Evolutionary conservation across 1,284 basidiomycete genomes (phyloP).

Genomic region (Neonothopanus nambi): DNA sequence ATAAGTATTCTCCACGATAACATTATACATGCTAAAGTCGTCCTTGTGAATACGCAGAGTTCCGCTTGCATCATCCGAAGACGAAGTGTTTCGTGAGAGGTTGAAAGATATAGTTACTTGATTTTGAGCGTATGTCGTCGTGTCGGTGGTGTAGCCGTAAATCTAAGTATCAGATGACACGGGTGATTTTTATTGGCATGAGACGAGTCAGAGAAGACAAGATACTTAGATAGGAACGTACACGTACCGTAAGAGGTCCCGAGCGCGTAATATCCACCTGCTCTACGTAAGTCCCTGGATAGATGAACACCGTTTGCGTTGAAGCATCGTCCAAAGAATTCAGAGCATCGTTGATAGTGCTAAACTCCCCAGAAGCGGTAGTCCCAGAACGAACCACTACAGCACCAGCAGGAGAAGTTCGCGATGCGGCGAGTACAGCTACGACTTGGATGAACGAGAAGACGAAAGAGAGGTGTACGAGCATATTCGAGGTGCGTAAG

Average conservation of each 20-base stretch:
- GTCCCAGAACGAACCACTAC: constrained; percentile 44
- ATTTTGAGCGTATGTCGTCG: constrained; percentile 36
- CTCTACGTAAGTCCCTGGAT: constrained; percentile 53
- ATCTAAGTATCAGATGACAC: constrained; percentile 36
- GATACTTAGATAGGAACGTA: not conserved
- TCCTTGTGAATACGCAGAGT: constrained; percentile 54
- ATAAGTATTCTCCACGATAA: constrained; percentile 55
- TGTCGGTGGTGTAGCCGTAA: constrained; percentile 46
- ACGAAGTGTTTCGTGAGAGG: constrained; percentile 27
- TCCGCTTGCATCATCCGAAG: constrained; percentile 55
- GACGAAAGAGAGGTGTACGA: not conserved
- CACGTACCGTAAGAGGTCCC: constrained; percentile 41
- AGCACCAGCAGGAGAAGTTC: constrained; percentile 46
- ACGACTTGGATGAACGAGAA: constrained; percentile 19
- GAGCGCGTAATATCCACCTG: constrained; percentile 52
- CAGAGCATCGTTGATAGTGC: constrained; percentile 41
- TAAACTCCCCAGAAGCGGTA: constrained; percentile 43
- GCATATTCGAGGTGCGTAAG: too few relatives aligned
- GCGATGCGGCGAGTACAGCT: constrained; percentile 31
- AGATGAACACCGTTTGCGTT: constrained; percentile 50
- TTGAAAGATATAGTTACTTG: constrained; percentile 41
- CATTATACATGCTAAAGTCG: constrained; percentile 55
- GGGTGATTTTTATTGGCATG: too few relatives aligned
- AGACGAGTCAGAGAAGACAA: too few relatives aligned
- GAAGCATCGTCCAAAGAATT: constrained; percentile 46